Evolutionary conservation across 768 basidiomycete species (phyloP).

Genomic region (Mycena alexandri): DNA sequence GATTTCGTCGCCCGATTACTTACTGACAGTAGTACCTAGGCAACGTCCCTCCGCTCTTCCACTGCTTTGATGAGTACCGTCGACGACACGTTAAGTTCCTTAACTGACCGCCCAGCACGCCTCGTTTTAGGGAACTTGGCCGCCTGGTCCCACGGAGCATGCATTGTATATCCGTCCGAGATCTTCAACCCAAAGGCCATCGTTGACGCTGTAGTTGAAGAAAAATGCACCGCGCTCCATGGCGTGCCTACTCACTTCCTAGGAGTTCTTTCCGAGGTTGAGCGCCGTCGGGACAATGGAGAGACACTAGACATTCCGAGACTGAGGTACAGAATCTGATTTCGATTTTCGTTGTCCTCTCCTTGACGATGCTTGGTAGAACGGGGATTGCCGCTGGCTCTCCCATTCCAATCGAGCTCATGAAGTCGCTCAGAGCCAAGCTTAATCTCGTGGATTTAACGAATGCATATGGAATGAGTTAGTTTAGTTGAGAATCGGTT

Average conservation of each 20-base stretch:
- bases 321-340: constrained; percentile 60
- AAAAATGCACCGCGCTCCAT: constrained; percentile 83
- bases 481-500: constrained; percentile 43
- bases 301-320: constrained; percentile 60
- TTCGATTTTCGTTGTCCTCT: not conserved
- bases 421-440: constrained; percentile 77
- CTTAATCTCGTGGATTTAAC: constrained; percentile 80
- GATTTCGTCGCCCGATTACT: constrained; percentile 2
- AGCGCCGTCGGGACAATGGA: constrained; percentile 61
- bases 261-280: constrained; percentile 77
- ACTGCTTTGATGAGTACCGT: constrained; percentile 87
- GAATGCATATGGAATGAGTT: constrained; percentile 90
- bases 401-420: constrained; percentile 82
- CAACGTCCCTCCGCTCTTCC: constrained; percentile 88
- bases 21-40: constrained; percentile 54
- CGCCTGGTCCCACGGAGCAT: constrained; percentile 79
- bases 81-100: not conserved
- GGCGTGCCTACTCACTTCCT: constrained; percentile 91
- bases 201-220: constrained; percentile 76
- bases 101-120: constrained; percentile 56
- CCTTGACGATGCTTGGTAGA: constrained; percentile 51
- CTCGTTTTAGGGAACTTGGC: constrained; percentile 87
- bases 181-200: constrained; percentile 73
- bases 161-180: constrained; percentile 81
- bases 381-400: constrained; percentile 89